phyloP scores from a whole-genome alignment of 805 yeast species.

The Lipomyces spencermartinsiae region DNA sequence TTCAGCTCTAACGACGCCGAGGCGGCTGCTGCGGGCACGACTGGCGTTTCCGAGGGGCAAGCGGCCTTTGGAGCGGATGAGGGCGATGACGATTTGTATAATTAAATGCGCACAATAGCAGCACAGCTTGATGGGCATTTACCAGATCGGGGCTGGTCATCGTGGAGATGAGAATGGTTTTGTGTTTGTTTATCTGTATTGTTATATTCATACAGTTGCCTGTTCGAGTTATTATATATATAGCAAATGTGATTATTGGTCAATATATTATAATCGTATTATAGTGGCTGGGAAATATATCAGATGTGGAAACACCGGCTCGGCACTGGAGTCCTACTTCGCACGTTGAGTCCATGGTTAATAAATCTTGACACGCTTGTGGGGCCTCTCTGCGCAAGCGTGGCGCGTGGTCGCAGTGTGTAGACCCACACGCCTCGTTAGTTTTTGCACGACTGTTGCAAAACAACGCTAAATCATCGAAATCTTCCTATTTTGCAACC shows the following conservation, averaged over 20 bases:
- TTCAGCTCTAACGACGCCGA: slow-evolving; percentile 60
- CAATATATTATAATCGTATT: neutral
- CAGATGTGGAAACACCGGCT: too few species aligned
- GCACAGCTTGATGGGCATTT: neutral
- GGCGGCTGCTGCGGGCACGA: slow-evolving; percentile 46
- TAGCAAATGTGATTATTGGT: neutral
- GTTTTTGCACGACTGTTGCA: neutral
- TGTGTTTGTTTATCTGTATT: neutral
- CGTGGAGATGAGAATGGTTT: neutral
- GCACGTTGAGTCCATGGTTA: too few species aligned
- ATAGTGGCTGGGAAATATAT: neutral
- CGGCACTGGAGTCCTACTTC: too few species aligned
- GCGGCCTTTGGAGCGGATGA: slow-evolving; percentile 55
- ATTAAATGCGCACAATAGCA: slow-evolving; percentile 43
- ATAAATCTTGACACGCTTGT: too few species aligned
- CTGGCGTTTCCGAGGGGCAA: slow-evolving; percentile 39
- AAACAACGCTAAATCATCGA: neutral
- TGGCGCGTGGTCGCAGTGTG: neutral
- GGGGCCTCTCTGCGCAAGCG: too few species aligned
- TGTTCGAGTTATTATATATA: neutral
- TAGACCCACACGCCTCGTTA: neutral
- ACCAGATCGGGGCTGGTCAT: neutral
- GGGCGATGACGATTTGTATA: slow-evolving; percentile 70
- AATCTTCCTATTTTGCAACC: neutral
- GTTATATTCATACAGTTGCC: slow-evolving; percentile 2